Base-by-base conservation (phyloP, 1,139 yeast genomes). In the Pichia sp. region DNA sequence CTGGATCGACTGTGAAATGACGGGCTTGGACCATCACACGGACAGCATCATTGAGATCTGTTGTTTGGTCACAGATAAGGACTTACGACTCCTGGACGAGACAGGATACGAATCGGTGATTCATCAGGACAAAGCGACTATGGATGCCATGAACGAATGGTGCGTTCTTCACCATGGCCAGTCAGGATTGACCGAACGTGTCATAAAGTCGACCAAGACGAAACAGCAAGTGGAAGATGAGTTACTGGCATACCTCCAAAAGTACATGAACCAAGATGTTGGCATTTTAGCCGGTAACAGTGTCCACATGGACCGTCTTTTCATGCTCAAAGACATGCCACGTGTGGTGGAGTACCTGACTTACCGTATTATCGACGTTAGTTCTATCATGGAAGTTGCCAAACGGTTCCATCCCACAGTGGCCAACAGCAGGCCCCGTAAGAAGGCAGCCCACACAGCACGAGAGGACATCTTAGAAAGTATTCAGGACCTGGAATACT, bases 1-100 rank as follows among this genome's bases (percentile, higher is more conserved):
- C 4, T 88, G 96, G 96, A 72, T 88, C 22, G 96, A 88, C 63
- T 79, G 86, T 55, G 86, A 79, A 52, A 93, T 93, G 98, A 93
- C 99, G 0, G 99, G 99, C 0, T 66, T 93, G 36, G 83, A 91
- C 53, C 78, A 80, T 20, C 61, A 67, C 43, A 71, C 71, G 6
- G 94, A 87, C 55, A 77, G 73, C 44, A 89, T 93, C 52, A 85
- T 93, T 49, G 98, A 93, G 62, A 79, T 93, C 25, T 88, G 97
- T 59, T 88, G 96, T 59, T 66, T 89, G 29, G 69, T 93, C 38
- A 91, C 99, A 1, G 95, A 91, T 56, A 87, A 84, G 8, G 64
- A 85, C 45, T 68, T 91, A 50, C 74, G 83, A 42, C 53, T 84
- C 3, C 63, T 88, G 2, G 94, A 84, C 45, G 70, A 69, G 21